Evolutionary conservation across 352 stramenopile species (phyloP).

Genomic region (Peronospora farinosa): DNA sequence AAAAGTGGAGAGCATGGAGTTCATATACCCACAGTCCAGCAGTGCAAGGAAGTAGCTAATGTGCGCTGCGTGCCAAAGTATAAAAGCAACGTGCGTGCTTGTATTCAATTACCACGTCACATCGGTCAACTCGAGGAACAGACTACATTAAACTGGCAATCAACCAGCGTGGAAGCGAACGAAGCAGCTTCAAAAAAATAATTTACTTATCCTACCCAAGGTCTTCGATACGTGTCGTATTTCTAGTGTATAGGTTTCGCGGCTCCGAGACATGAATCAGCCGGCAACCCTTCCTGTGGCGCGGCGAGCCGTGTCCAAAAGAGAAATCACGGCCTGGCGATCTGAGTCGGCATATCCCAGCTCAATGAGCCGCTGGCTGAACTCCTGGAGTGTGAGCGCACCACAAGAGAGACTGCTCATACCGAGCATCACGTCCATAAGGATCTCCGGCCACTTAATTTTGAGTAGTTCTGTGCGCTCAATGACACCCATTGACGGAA

Average conservation of each 20-base stretch:
- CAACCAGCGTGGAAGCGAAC: conserved; percentile 8
- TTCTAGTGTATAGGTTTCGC: conserved; percentile 24
- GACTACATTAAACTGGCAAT: background rate
- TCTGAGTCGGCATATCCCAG: conserved; percentile 56
- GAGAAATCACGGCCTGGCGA: conserved; percentile 44
- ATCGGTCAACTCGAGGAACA: background rate
- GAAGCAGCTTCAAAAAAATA: conserved; percentile 36
- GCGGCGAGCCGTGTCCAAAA: conserved; percentile 48
- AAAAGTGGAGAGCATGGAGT: conserved; percentile 73
- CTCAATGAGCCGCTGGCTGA: conserved; percentile 51
- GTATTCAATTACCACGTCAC: background rate
- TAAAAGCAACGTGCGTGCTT: conserved; percentile 4
- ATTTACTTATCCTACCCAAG: conserved; percentile 37
- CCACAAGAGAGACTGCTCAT: conserved; percentile 71
- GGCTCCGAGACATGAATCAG: conserved; percentile 2
- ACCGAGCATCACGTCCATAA: conserved; percentile 74
- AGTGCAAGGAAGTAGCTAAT: conserved; percentile 21
- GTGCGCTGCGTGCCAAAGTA: conserved; percentile 1
- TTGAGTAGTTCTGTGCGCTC: conserved; percentile 53
- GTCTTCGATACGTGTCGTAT: conserved; percentile 17
- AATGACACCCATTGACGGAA: conserved; percentile 64
- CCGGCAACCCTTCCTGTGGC: conserved; percentile 15
- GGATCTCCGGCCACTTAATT: conserved; percentile 54
- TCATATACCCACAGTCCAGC: conserved; percentile 40
- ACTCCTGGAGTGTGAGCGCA: conserved; percentile 45